Evolutionary conservation across 129 eudicot species (phyloP), one percentile per base, ranked within the genome.

Genomic region (Logfia minima): DNA sequence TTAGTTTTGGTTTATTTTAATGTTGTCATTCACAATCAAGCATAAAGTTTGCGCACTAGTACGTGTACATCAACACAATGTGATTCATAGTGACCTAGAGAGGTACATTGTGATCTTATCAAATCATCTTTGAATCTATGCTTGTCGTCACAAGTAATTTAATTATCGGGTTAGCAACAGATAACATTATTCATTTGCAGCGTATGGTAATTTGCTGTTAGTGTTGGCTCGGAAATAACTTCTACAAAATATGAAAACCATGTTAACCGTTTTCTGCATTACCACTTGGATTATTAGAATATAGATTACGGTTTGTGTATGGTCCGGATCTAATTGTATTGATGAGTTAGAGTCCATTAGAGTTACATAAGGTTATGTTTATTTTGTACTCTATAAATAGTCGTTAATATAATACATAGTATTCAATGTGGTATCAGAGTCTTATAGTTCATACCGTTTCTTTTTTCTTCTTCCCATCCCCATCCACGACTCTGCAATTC

Each of bases 201-300:
- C 17, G 18, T 43, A 43, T 43, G 14, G 51, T 43, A 45, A 45
- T 45, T 45, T 4, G 5, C 18, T 13, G 53, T 8, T 43, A 43
- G 51, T 43, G 51, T 10, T 43, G 51, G 51, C 3, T 43, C 3
- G 16, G 18, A 45, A 45, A 14, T 45, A 45, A 45, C 53, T 13
- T 45, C 18, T 13, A 45, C 14, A 45, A 14, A 45, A 45, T 45
- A 11, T 45, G 53, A 45, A 24, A 29, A 91, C 58, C 73, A 86
- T 87, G 97, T 87, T 52, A 75, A 22, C 73, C 16, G 13, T 68
- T 45, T 14, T 0, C 31, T 13, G 60, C 19, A 16, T 23, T 43
- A 11, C 55, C 60, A 41, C 37, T 69, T 69, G 74, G 31, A 39
- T 26, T 26, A 26, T 26, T 26, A 26, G 29, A 26, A 26, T 26